Evolutionary conservation across 1,139 yeast genomes (phyloP).

Genomic region (Hemisphaericaspora lyxosophila): DNA sequence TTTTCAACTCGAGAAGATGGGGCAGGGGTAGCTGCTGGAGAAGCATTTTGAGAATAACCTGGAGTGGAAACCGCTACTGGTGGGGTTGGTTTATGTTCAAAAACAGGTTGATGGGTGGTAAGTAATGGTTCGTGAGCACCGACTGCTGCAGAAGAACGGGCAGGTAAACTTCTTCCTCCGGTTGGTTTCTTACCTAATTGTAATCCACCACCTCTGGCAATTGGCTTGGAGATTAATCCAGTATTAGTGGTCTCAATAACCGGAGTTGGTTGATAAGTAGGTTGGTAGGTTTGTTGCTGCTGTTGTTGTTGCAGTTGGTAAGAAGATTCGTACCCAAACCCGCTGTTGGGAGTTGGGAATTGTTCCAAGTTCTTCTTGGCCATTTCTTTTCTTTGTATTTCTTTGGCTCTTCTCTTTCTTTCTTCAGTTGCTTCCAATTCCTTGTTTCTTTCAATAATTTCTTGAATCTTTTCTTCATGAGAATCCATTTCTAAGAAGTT

Average conservation of each 20-base stretch:
- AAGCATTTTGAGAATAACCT: conserved; percentile 20
- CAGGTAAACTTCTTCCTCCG: conserved; percentile 11
- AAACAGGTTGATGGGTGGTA: conserved; percentile 28
- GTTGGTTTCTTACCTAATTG: conserved; percentile 71
- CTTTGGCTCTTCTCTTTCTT: conserved; percentile 93
- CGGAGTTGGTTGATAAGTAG: conserved; percentile 37
- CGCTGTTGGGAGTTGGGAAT: conserved; percentile 9
- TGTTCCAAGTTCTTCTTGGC: conserved; percentile 55
- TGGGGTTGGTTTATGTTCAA: conserved; percentile 17
- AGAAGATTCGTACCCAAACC: conserved; percentile 22
- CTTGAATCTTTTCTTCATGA: conserved; percentile 97
- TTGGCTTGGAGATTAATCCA: conserved; percentile 16
- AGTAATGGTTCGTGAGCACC: conserved; percentile 15
- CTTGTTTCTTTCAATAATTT: conserved; percentile 93
- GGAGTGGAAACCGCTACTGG: conserved; percentile 14
- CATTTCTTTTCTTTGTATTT: conserved; percentile 85
- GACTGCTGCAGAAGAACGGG: not conserved
- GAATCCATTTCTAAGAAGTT: conserved; percentile 97
- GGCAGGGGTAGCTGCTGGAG: conserved; percentile 22
- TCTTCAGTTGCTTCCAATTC: conserved; percentile 97
- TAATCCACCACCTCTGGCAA: conserved; percentile 63
- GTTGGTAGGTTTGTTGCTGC: conserved; percentile 27
- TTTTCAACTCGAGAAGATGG: conserved; percentile 43
- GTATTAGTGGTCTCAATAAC: conserved; percentile 21
- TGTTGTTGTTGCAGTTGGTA: conserved; percentile 20